Conservation (phyloP, 495 filamentous ascomycete species). For the Copromyces sp. region DNA sequence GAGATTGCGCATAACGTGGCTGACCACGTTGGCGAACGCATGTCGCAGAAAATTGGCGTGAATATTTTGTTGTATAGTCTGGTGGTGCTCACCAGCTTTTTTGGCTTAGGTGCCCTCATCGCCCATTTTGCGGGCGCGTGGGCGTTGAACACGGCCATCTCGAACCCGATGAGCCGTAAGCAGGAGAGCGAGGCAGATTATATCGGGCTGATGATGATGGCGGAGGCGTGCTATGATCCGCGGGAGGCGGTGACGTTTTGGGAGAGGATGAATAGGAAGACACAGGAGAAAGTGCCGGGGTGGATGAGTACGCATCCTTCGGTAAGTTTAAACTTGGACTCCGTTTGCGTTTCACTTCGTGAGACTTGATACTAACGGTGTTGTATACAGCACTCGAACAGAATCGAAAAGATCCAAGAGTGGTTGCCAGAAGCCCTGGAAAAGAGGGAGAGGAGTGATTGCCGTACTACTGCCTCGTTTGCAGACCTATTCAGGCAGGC, state of each 20-base stretch:
- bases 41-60: constrained; percentile 53
- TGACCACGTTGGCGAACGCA: constrained; percentile 64
- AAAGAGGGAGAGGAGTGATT: constrained; percentile 43
- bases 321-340: constrained; percentile 30
- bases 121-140: constrained; percentile 30
- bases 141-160: constrained; percentile 52
- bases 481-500: constrained; percentile 29
- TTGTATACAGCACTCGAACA: constrained; percentile 45
- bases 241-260: constrained; percentile 63
- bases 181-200: constrained; percentile 68
- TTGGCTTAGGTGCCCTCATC: constrained; percentile 33
- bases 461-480: constrained; percentile 27
- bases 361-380: not conserved
- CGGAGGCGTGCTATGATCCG: constrained; percentile 57
- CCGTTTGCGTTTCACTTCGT: too few species aligned
- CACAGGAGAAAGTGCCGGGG: constrained; percentile 51
- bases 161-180: constrained; percentile 57
- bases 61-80: constrained; percentile 40
- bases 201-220: constrained; percentile 69
- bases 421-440: constrained; percentile 52
- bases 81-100: constrained; percentile 42
- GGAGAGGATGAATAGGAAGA: constrained; percentile 60
- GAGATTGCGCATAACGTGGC: constrained; percentile 93
- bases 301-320: constrained; percentile 83
- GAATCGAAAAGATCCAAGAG: constrained; percentile 59